Conservation (phyloP, 2,329 filamentous ascomycete genomes). For the Leptographium galeiforme region DNA sequence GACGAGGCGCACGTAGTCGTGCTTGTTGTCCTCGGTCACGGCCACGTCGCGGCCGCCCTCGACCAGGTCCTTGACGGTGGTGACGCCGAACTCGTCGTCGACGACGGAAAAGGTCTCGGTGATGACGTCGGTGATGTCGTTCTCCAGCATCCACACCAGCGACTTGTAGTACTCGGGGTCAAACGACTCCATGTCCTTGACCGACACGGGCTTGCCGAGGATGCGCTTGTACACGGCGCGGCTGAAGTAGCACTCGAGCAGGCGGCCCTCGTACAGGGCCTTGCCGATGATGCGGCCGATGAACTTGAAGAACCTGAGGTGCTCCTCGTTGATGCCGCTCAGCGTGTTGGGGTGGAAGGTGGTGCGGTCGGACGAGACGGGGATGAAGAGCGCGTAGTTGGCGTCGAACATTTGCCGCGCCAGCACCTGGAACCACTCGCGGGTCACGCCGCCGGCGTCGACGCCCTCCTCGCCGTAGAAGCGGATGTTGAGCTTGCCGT, state of each 20-base stretch:
- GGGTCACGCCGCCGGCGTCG: conserved; percentile 90
- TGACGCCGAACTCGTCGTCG: conserved; percentile 86
- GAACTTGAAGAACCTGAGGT: conserved; percentile 98
- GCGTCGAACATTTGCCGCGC: conserved; percentile 98
- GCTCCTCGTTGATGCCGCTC: conserved; percentile 87
- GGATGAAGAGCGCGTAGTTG: conserved; percentile 91
- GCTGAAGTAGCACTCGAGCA: conserved; percentile 97
- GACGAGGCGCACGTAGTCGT: conserved; percentile 88
- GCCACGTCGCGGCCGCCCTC: conserved; percentile 80
- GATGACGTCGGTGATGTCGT: conserved; percentile 96
- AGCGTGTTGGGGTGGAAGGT: conserved; percentile 97
- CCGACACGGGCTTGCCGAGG: conserved; percentile 82
- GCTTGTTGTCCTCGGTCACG: conserved; percentile 96
- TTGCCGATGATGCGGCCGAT: conserved; percentile 98
- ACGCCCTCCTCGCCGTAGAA: conserved; percentile 97
- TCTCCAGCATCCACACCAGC: conserved; percentile 94
- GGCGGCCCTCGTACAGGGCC: conserved; percentile 86
- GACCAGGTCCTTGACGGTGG: conserved; percentile 73
- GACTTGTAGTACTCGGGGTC: conserved; percentile 99
- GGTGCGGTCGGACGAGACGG: conserved; percentile 90
- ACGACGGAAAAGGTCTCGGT: conserved; percentile 93
- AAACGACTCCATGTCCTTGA: conserved; percentile 99
- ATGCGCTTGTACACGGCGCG: conserved; percentile 97
- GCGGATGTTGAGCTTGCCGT: conserved; percentile 92
- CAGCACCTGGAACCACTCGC: conserved; percentile 98